Percentiles rank a stretch among this genome's conserved stretches.
These are phyloP conservation scores for Starmerella khaoyaiensis DNA, from an alignment of 805 yeast species.

Conservation along the genomic window DNA sequence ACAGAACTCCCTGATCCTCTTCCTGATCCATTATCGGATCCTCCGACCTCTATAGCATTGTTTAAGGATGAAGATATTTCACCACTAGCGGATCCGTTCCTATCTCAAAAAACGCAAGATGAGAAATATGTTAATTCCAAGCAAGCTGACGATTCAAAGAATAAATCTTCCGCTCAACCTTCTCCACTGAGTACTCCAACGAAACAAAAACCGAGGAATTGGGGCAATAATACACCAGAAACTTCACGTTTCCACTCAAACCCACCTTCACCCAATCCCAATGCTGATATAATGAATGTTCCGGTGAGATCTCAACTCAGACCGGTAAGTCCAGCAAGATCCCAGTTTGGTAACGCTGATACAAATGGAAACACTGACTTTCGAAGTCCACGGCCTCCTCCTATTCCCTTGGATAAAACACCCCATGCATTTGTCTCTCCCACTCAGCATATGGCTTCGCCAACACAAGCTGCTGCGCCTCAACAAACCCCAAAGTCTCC, in stretches of 20 bases:
- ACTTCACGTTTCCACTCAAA: not conserved
- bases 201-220: no score
- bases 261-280: not conserved
- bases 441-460: slow-evolving; percentile 2
- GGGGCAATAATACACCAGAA: slow-evolving; percentile 9
- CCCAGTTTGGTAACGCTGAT: slow-evolving; percentile 1
- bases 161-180: no score
- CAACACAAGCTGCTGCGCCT: slow-evolving; percentile 13
- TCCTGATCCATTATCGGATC: no score
- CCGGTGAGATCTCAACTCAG: slow-evolving; percentile 18
- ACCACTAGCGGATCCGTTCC: no score
- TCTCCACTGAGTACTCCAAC: no score
- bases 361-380: no score
- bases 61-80: no score
- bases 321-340: slow-evolving; percentile 13
- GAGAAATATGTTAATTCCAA: no score
- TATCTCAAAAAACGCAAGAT: no score
- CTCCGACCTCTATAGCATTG: no score
- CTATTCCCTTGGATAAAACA: not conserved
- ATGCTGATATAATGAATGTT: slow-evolving; percentile 5
- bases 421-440: no score
- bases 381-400: not conserved
- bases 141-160: no score
- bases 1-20: not conserved
- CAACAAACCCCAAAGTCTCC: slow-evolving; percentile 7